Conservation (phyloP, 805 yeast genomes). For the Wickerhamomyces alni region DNA sequence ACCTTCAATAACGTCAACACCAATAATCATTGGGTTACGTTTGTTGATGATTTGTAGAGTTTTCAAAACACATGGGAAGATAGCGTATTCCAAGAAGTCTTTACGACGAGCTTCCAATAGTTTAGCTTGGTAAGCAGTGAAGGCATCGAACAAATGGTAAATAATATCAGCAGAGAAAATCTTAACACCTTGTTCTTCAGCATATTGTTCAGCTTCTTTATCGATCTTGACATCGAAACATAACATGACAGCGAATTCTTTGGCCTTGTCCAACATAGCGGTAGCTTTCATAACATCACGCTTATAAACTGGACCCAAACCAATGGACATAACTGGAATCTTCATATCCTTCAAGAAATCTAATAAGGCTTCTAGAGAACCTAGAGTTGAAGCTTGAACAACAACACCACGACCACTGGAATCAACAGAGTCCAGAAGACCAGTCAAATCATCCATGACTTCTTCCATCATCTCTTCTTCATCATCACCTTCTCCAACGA, state of each 20-base stretch:
- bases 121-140: conserved; percentile 86
- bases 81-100: conserved; percentile 82
- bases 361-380: conserved; percentile 93
- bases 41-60: conserved; percentile 95
- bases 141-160: conserved; percentile 92
- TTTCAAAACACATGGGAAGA: conserved; percentile 91
- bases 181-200: conserved; percentile 85
- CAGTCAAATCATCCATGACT: conserved; percentile 97
- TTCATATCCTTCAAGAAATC: conserved; percentile 98
- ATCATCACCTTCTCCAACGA: conserved; percentile 95
- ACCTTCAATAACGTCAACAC: conserved; percentile 96
- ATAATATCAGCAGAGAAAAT: conserved; percentile 95
- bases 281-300: conserved; percentile 98
- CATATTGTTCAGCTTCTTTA: conserved; percentile 97
- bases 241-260: conserved; percentile 94
- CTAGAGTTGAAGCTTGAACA: conserved; percentile 97
- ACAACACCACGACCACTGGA: conserved; percentile 94
- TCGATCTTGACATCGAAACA: conserved; percentile 97
- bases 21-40: conserved; percentile 98
- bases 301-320: conserved; percentile 96
- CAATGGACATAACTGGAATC: conserved; percentile 98
- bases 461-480: conserved; percentile 97
- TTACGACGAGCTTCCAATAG: conserved; percentile 85
- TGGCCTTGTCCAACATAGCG: conserved; percentile 95
- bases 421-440: conserved; percentile 90